Conservation (phyloP, 495 filamentous ascomycete species). For the Amphirosellinia nigrospora region DNA sequence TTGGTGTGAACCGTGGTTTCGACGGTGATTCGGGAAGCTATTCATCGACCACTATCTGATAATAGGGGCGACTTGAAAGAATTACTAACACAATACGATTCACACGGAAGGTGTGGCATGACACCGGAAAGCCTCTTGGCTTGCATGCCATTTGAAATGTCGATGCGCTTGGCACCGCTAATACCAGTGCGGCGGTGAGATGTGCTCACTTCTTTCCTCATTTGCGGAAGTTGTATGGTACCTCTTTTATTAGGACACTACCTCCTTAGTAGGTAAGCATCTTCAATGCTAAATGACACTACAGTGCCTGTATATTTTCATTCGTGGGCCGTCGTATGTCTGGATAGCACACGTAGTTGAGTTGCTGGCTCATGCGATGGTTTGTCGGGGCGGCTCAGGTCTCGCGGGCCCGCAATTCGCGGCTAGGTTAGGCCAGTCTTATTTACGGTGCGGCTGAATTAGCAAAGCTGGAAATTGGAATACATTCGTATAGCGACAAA, state of each 20-base stretch:
- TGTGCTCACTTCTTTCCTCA: not conserved
- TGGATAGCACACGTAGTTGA: too few species aligned
- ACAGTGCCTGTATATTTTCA: too few species aligned
- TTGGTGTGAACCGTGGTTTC: not conserved
- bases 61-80: not conserved
- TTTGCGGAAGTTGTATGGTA: not conserved
- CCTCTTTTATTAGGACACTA: not conserved
- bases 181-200: not conserved
- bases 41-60: not conserved
- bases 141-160: slow-evolving; percentile 19
- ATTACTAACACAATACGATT: not conserved
- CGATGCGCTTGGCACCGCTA: slow-evolving; percentile 5
- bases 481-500: too few species aligned
- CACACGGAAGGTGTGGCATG: not conserved
- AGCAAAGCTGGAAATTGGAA: too few species aligned
- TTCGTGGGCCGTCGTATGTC: too few species aligned
- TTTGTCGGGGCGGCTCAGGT: too few species aligned
- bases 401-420: too few species aligned
- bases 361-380: too few species aligned
- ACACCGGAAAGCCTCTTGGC: not conserved
- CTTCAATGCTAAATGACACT: too few species aligned
- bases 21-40: not conserved
- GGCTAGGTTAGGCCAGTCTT: too few species aligned
- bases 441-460: slow-evolving; percentile 12
- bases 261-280: not conserved